Evolutionary conservation across 306 rosid species (phyloP).

Genomic region (Lathyrus sativus): DNA sequence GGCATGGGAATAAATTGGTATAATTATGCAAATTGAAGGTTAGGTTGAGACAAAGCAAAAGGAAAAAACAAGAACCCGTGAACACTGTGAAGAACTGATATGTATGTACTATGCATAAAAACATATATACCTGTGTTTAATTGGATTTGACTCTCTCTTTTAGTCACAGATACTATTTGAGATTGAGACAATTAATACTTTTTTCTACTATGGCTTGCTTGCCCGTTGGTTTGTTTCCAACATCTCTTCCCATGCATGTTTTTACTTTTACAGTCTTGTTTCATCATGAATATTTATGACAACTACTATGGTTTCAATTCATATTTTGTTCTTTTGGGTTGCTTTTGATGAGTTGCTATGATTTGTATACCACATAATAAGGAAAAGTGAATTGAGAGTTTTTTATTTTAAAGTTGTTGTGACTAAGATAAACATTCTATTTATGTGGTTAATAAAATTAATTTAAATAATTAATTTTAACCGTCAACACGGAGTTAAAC

Average conservation of each 20-base stretch:
- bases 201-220: conserved; percentile 10
- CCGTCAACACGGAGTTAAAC: no score
- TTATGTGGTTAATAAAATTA: no score
- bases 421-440: no score
- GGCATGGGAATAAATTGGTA: conserved; percentile 28
- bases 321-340: background rate
- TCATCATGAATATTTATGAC: conserved; percentile 26
- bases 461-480: no score
- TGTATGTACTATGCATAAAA: conserved; percentile 1
- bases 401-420: background rate
- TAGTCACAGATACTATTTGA: conserved; percentile 24
- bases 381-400: background rate
- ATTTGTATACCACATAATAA: no score
- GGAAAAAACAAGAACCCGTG: conserved; percentile 67
- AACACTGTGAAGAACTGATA: conserved; percentile 29
- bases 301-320: background rate
- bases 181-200: conserved; percentile 42
- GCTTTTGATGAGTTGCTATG: no score
- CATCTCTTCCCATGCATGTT: conserved; percentile 55
- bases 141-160: conserved; percentile 27
- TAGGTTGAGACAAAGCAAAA: conserved; percentile 41
- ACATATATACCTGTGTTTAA: conserved; percentile 13
- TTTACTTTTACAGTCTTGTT: conserved; percentile 9
- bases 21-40: background rate
- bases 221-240: conserved; percentile 50